Evolutionary conservation across 371 early-diverging fungal genomes (phyloP), one percentile per base, ranked within the genome.

Genomic region (Mortierella sp.): DNA sequence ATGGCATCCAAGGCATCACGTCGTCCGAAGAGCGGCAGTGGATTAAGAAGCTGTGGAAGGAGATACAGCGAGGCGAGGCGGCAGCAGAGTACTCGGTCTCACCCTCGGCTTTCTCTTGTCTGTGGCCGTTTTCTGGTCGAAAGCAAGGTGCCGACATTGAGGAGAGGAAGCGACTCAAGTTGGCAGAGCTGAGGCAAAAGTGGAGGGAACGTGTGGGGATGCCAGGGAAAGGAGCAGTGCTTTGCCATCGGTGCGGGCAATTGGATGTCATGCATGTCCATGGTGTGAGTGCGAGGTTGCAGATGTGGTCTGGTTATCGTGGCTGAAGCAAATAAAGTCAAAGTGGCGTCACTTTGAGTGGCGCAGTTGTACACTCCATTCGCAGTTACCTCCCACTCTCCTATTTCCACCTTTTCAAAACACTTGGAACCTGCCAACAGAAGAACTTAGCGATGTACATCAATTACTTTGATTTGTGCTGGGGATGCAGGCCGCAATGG

Each of bases 231-330:
- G 67, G 63, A 0, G 63, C 25, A 21, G 49, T 54, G 27, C 52
- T 49, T 28, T 76, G 77, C 50, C 52, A 34, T 39, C 21, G 7
- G 0, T 76, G 77, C 43, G 77, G 69, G 6, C 77, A 76, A 37
- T 14, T 65, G 37, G 69, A 76, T 41, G 65, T 76, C n/a, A 76
- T 76, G 77, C 77, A 76, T 22, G 22, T 76, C 25, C 77, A 76
- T 63, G 77, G 69, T 9, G 0, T 76, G 25, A 47, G 39, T 29
- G 77, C 51, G 1, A 29, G 54, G 10, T 31, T 69, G 27, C 64
- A 65, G 34, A 57, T 69, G 55, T 76, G 77, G 77, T 61, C 69
- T 2, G 77, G 77, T 2, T 67, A 60, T 39, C 60, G 60, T 21
- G 60, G 51, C 13, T 28, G 22, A 48, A 19, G 34, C 29, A 45